Conservation (phyloP, 2,329 filamentous ascomycete genomes). For the Domatiomyces globalis region DNA sequence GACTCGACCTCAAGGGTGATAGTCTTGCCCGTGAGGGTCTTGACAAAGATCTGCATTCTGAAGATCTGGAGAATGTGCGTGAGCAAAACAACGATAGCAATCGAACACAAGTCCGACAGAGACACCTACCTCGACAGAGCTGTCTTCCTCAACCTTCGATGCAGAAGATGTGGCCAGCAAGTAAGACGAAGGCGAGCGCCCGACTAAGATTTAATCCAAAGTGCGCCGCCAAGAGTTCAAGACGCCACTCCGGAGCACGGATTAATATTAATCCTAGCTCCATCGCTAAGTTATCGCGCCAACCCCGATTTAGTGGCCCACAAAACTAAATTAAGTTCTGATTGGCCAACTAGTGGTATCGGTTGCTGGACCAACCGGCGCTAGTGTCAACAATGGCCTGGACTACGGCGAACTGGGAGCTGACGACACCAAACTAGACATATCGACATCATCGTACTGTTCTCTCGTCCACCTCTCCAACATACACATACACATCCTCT, state of each 20-base stretch:
- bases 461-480: background rate
- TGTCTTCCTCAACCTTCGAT: conserved; percentile 45
- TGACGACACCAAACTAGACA: background rate
- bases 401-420: background rate
- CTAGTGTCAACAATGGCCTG: background rate
- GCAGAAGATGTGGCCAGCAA: conserved; percentile 8
- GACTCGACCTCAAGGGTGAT: conserved; percentile 99
- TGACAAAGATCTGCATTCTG: conserved; percentile 43
- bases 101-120: background rate
- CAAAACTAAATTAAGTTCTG: background rate
- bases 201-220: background rate
- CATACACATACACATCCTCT: background rate
- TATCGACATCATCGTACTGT: background rate
- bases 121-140: conserved; percentile 43
- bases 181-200: background rate
- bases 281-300: too few relatives aligned
- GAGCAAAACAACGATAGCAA: background rate
- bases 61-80: conserved; percentile 22
- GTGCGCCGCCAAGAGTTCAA: background rate
- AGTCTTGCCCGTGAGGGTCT: conserved; percentile 91
- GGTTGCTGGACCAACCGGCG: background rate
- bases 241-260: too few relatives aligned
- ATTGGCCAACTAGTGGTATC: background rate
- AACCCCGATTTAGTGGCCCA: background rate
- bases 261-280: background rate